phyloP scores from a whole-genome alignment of 176 grass and related monocot genomes.

The Neostapfia colusana region DNA sequence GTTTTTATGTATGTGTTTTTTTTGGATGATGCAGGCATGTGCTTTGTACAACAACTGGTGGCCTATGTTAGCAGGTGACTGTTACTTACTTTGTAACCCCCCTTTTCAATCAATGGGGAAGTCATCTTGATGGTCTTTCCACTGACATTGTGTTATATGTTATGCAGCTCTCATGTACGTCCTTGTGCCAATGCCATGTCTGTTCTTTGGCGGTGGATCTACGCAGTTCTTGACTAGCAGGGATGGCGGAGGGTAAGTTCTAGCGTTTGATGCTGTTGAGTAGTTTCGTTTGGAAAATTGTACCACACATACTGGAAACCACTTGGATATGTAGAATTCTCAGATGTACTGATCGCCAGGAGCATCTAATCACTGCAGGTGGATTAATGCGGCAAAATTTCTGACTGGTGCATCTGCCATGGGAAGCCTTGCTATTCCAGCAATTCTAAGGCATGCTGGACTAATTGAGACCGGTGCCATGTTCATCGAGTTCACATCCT shows the following conservation, averaged over 20 bases:
- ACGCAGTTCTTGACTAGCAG: constrained; percentile 89
- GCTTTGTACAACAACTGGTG: constrained; percentile 99
- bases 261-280: not conserved
- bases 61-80: constrained; percentile 97
- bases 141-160: constrained; percentile 37
- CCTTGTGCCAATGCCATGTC: constrained; percentile 89
- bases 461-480: constrained; percentile 89
- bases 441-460: constrained; percentile 80
- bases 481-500: constrained; percentile 95
- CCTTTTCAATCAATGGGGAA: not conserved
- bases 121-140: not conserved
- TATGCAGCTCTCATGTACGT: constrained; percentile 91
- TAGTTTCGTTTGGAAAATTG: constrained; percentile 9
- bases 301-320: not conserved
- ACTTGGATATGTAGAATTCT: not conserved
- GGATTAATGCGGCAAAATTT: constrained; percentile 90
- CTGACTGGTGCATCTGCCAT: constrained; percentile 87
- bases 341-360: not conserved
- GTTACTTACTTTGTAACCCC: constrained; percentile 13
- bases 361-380: constrained; percentile 43
- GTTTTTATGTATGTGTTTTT: constrained; percentile 10
- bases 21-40: constrained; percentile 66
- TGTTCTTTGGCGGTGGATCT: constrained; percentile 93
- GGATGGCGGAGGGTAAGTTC: constrained; percentile 81
- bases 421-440: constrained; percentile 90